Evolutionary conservation across 768 basidiomycete species (phyloP).

Genomic region (Trametes cinnabarina): DNA sequence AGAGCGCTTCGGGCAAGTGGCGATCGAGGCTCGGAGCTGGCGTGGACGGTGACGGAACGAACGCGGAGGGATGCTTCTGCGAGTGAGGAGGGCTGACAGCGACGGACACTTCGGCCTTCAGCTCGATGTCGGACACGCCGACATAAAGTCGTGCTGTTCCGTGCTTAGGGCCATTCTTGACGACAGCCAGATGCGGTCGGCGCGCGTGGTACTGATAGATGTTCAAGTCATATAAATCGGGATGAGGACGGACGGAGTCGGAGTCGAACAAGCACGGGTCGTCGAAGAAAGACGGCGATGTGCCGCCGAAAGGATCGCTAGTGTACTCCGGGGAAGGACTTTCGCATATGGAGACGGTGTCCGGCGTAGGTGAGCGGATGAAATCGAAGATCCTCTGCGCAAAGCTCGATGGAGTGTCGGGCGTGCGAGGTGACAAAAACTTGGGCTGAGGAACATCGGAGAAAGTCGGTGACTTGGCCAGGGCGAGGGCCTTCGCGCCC

Average conservation of each 20-base stretch:
- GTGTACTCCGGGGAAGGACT: not conserved
- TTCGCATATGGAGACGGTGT: not conserved
- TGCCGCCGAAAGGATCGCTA: slow-evolving; percentile 12
- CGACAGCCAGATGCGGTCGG: not conserved
- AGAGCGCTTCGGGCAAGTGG: not conserved
- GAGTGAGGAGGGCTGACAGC: not conserved
- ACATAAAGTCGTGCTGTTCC: not conserved
- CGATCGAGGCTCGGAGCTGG: slow-evolving; percentile 4
- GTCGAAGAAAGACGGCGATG: slow-evolving; percentile 12
- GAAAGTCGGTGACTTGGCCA: not conserved
- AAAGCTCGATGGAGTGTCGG: slow-evolving; percentile 5
- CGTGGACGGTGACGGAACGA: not conserved
- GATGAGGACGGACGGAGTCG: not conserved
- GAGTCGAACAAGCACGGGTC: slow-evolving; percentile 3
- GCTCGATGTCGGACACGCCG: not conserved
- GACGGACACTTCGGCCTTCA: not conserved
- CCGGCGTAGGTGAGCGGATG: slow-evolving; percentile 8
- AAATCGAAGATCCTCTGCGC: slow-evolving; percentile 9
- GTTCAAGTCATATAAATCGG: slow-evolving; percentile 14
- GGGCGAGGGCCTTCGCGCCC: not conserved
- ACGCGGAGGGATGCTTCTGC: not conserved
- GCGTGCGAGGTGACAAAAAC: not conserved
- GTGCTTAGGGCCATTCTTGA: slow-evolving; percentile 1
- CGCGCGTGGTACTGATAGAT: not conserved
- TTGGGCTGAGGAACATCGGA: not conserved